These are phyloP conservation scores for Colletotrichum sp. DNA, from an alignment of 2,329 filamentous ascomycete genomes.

Conservation along the genomic window DNA sequence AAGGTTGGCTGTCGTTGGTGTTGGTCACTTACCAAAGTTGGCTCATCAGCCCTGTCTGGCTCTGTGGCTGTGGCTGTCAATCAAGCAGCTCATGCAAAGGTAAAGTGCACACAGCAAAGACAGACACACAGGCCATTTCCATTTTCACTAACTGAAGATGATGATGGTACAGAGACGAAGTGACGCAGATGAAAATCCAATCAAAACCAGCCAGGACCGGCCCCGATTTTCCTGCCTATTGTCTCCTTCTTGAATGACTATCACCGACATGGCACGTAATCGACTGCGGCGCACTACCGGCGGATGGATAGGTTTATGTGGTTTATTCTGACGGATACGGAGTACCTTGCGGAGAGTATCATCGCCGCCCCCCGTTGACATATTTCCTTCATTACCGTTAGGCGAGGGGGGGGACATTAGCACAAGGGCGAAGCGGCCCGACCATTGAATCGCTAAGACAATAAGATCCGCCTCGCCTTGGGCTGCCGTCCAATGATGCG, in stretches of 20 bases:
- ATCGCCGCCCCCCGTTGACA: not conserved
- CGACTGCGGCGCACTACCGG: not conserved
- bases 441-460: slow-evolving; percentile 2
- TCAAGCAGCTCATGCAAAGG: not conserved
- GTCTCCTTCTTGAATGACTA: not conserved
- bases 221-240: not conserved
- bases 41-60: not conserved
- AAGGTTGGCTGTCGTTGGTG: not conserved
- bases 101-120: not conserved
- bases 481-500: not conserved
- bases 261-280: not conserved
- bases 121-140: not conserved
- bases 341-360: not conserved
- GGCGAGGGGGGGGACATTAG: not conserved
- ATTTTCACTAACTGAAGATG: not conserved
- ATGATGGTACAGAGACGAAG: slow-evolving; percentile 13
- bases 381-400: not conserved
- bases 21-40: not conserved
- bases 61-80: not conserved
- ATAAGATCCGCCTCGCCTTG: not conserved
- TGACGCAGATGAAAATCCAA: not conserved
- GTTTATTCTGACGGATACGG: not conserved
- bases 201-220: not conserved
- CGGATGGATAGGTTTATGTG: not conserved
- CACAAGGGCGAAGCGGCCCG: not conserved